A percentile compares a stretch with the other conserved stretches of the same genome.
phyloP scores from a whole-genome alignment of 2,329 filamentous ascomycete genomes.

The Colletotrichum salicis region DNA sequence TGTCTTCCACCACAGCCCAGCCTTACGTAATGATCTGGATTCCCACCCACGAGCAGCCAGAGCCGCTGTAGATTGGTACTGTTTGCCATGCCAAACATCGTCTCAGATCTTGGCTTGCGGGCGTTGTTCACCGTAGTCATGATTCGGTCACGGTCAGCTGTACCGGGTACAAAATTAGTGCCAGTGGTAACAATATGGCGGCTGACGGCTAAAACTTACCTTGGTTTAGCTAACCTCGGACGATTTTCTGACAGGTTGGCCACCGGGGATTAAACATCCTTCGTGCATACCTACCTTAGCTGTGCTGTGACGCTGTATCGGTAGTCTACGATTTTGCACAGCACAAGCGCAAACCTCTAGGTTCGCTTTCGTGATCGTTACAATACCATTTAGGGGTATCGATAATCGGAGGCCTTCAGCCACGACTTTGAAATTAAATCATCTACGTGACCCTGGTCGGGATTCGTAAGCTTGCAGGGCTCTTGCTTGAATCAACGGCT shows the following conservation, averaged over 20 bases:
- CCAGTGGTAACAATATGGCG: neutral
- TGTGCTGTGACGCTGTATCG: neutral
- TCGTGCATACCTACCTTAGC: neutral
- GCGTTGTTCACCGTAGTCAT: neutral
- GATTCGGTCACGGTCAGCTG: neutral
- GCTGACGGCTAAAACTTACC: neutral
- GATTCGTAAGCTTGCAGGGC: slow-evolving; percentile 9
- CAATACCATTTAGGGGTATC: neutral
- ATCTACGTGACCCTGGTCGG: slow-evolving; percentile 3
- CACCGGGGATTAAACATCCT: neutral
- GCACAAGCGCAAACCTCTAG: neutral
- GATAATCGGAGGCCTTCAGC: neutral
- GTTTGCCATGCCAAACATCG: neutral
- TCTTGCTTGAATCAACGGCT: neutral
- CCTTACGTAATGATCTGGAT: slow-evolving; percentile 20
- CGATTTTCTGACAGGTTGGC: neutral
- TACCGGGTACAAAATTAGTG: neutral
- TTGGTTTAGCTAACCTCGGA: neutral
- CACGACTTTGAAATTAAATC: neutral
- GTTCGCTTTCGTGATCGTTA: neutral
- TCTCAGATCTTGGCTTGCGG: neutral
- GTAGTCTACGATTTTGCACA: slow-evolving; percentile 5
- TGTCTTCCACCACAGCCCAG: neutral
- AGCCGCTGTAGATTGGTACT: slow-evolving; percentile 25
- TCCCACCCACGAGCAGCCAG: slow-evolving; percentile 6